Conservation (phyloP, 1,139 yeast genomes). For the Pichia inconspicua region DNA sequence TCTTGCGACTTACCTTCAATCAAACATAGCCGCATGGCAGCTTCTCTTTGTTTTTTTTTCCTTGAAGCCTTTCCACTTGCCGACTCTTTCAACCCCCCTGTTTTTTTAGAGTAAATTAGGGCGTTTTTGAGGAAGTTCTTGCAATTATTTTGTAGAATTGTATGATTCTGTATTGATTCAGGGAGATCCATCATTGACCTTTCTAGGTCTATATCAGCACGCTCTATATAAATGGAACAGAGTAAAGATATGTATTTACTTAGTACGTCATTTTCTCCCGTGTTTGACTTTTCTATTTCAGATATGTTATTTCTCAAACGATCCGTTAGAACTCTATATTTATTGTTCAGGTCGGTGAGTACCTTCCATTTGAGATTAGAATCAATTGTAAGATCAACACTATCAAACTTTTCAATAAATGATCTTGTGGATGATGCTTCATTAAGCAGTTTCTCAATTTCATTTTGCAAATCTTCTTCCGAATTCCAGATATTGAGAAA, state of each 20-base stretch:
- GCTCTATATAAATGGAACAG: constrained; percentile 38
- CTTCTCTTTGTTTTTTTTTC: constrained; percentile 38
- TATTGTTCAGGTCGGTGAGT: constrained; percentile 33
- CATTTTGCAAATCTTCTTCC: constrained; percentile 15
- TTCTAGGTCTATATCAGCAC: constrained; percentile 50
- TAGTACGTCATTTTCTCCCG: constrained; percentile 31
- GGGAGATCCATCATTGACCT: constrained; percentile 31
- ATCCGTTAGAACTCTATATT: constrained; percentile 36
- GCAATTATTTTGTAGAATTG: constrained; percentile 33
- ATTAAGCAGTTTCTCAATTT: constrained; percentile 28
- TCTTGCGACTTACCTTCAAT: constrained; percentile 34
- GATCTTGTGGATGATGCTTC: constrained; percentile 40
- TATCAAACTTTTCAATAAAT: constrained; percentile 34
- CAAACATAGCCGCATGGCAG: constrained; percentile 39
- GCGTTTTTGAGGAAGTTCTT: constrained; percentile 41
- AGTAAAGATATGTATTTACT: constrained; percentile 31
- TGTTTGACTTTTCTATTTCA: constrained; percentile 19
- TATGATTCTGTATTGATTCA: constrained; percentile 29
- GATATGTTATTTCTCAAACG: constrained; percentile 24
- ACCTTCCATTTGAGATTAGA: constrained; percentile 33
- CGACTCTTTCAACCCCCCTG: constrained; percentile 47
- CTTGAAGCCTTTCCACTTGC: constrained; percentile 37
- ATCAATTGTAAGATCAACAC: constrained; percentile 12
- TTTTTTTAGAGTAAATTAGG: constrained; percentile 36
- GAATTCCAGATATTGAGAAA: constrained; percentile 22